Conservation (phyloP, 805 yeast species). For the Hagleromyces aurorensis region DNA sequence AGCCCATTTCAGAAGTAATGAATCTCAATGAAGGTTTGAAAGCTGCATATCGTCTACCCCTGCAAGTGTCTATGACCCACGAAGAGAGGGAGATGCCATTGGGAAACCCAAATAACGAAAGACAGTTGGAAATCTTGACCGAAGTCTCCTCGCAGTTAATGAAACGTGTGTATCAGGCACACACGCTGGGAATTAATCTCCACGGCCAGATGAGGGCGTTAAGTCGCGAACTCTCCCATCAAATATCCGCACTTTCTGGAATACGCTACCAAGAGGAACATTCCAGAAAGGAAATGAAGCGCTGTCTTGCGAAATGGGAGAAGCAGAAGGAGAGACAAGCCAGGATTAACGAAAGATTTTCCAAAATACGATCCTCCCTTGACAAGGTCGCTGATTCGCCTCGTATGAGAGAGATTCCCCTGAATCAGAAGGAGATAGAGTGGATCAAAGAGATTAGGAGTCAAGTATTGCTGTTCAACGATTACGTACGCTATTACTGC, state of each 20-base stretch:
- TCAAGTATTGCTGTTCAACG: constrained; percentile 29
- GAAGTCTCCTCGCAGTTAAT: constrained; percentile 18
- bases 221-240: too few species aligned
- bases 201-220: too few species aligned
- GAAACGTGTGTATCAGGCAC: constrained; percentile 18
- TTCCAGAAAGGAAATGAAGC: too few species aligned
- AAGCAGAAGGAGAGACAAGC: constrained; percentile 31
- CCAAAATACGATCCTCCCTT: constrained; percentile 24
- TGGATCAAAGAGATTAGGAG: constrained; percentile 40
- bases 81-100: constrained; percentile 17
- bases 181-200: constrained; percentile 30
- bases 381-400: constrained; percentile 13
- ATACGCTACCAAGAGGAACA: too few species aligned
- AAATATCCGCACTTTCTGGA: too few species aligned
- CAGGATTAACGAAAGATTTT: constrained; percentile 31
- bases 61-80: too few species aligned
- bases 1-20: constrained; percentile 20
- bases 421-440: constrained; percentile 35
- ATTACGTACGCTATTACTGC: constrained; percentile 23
- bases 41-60: constrained; percentile 13
- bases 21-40: constrained; percentile 10
- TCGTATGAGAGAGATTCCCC: constrained; percentile 21
- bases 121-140: constrained; percentile 22
- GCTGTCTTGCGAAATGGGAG: constrained; percentile 12
- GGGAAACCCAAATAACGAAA: constrained; percentile 20